Conservation (phyloP, 2,329 filamentous ascomycete genomes). For the Thielaviopsis populi region DNA sequence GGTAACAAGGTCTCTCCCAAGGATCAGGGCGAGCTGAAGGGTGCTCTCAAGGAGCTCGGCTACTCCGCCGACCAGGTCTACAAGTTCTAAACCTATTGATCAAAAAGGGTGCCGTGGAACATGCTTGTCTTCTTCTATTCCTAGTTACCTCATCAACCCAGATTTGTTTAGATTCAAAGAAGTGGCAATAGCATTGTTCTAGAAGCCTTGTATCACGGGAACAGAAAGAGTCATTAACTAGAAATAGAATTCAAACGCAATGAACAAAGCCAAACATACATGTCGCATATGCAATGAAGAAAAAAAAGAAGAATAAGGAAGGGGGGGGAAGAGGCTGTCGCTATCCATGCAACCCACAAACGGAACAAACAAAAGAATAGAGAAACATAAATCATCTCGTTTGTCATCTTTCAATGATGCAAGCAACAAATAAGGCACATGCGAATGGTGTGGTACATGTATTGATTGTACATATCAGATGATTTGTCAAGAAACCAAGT, state of each 20-base stretch:
- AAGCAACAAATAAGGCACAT: not conserved
- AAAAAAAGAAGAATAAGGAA: not conserved
- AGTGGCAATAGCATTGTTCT: not conserved
- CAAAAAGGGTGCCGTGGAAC: too few relatives aligned
- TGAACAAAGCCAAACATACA: constrained; percentile 3
- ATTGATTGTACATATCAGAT: constrained; percentile 6
- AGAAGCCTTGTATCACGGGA: not conserved
- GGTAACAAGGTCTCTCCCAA: constrained; percentile 80
- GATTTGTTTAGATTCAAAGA: not conserved
- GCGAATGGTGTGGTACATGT: constrained; percentile 1
- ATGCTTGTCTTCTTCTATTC: too few relatives aligned
- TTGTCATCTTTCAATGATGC: not conserved
- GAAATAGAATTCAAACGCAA: not conserved
- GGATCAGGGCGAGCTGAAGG: constrained; percentile 83
- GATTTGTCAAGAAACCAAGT: not conserved
- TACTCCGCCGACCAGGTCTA: constrained; percentile 63
- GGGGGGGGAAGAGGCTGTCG: not conserved
- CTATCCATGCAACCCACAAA: not conserved
- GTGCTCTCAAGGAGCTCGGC: constrained; percentile 69
- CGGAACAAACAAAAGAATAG: not conserved
- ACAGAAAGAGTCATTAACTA: not conserved
- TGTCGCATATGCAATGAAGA: constrained; percentile 1
- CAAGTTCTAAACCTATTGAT: constrained; percentile 53
- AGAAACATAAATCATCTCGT: not conserved
- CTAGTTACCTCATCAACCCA: too few relatives aligned